Evolutionary conservation across 805 yeast species (phyloP).

Genomic region (Candida ascalaphidarum): DNA sequence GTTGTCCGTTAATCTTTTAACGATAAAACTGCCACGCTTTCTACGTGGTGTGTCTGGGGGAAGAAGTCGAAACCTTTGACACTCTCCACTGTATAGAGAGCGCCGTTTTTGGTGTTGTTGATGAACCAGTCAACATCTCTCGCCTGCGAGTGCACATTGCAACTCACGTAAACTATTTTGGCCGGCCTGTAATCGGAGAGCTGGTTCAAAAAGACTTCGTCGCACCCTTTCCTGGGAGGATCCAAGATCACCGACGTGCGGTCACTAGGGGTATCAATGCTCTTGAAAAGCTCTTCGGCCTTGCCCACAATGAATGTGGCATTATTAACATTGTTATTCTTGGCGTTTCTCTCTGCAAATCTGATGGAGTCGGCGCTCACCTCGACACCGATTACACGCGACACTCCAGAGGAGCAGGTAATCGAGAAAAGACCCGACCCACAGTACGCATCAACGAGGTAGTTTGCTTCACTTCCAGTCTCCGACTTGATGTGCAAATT

Average conservation of each 20-base stretch:
- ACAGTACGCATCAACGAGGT: conserved; percentile 89
- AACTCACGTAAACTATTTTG: conserved; percentile 86
- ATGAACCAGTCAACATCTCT: conserved; percentile 83
- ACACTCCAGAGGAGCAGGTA: conserved; percentile 75
- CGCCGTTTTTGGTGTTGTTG: conserved; percentile 54
- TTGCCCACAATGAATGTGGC: conserved; percentile 85
- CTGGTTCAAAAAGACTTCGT: conserved; percentile 78
- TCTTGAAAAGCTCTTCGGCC: conserved; percentile 82
- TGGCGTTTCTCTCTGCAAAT: conserved; percentile 79
- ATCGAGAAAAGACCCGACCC: conserved; percentile 93
- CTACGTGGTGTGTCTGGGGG: conserved; percentile 92
- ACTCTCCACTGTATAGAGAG: conserved; percentile 63
- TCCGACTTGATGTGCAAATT: conserved; percentile 43
- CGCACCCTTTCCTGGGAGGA: conserved; percentile 98
- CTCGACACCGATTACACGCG: conserved; percentile 86
- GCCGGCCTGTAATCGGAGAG: conserved; percentile 77
- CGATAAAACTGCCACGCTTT: conserved; percentile 68
- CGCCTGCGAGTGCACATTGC: conserved; percentile 97
- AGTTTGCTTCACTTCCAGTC: conserved; percentile 32
- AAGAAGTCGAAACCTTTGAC: conserved; percentile 94
- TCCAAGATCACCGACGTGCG: conserved; percentile 87
- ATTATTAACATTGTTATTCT: conserved; percentile 63
- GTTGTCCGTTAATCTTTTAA: conserved; percentile 1
- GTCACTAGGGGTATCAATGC: conserved; percentile 64
- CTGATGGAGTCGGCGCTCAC: conserved; percentile 84